These are phyloP conservation scores for Chloropicon primus DNA, from an alignment of 139 green algal genomes.

Conservation along the genomic window DNA sequence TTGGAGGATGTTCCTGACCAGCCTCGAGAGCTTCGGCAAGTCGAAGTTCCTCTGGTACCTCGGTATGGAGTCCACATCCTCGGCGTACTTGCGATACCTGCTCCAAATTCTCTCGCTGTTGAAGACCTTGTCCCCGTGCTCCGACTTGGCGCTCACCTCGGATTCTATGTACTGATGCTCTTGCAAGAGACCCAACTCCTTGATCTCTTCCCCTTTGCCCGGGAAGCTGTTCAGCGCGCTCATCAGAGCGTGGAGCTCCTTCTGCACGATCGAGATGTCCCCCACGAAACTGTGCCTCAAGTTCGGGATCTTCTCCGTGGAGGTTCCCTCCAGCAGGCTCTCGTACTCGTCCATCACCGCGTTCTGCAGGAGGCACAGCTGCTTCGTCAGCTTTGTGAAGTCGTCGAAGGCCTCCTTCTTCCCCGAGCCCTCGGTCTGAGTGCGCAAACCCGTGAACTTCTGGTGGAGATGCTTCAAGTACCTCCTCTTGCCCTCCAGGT, in stretches of 20 bases:
- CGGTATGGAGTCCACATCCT: neutral
- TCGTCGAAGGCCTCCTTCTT: neutral
- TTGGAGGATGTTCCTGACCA: neutral
- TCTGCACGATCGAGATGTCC: neutral
- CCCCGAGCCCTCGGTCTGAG: neutral
- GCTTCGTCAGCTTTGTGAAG: neutral
- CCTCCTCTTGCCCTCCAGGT: neutral
- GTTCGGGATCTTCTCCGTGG: neutral
- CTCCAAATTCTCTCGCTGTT: neutral
- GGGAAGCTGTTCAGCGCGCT: neutral
- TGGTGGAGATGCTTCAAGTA: neutral
- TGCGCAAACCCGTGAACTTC: neutral
- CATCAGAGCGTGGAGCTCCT: neutral
- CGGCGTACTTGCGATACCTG: neutral
- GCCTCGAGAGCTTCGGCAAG: neutral
- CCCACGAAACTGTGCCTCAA: neutral
- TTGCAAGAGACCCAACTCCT: neutral
- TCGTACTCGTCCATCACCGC: neutral
- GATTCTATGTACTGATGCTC: neutral
- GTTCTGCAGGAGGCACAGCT: neutral
- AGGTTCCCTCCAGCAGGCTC: neutral
- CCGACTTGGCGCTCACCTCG: neutral
- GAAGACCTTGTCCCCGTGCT: neutral
- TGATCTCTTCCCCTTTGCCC: neutral
- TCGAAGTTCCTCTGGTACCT: neutral